phyloP scores from a whole-genome alignment of 2,329 filamentous ascomycete species.

The Botrytis cinerea region DNA sequence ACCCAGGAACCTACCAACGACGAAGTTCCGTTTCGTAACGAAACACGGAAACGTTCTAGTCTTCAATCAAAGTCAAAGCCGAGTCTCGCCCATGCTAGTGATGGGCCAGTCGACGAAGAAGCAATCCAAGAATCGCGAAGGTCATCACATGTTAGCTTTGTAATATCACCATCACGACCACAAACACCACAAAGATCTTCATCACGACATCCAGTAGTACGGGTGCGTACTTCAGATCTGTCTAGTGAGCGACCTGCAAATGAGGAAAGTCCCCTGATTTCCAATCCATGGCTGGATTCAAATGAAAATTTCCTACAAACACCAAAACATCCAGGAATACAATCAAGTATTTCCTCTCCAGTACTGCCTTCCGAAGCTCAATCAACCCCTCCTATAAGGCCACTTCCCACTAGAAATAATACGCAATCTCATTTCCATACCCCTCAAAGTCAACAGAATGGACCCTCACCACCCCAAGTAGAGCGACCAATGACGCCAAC shows the following conservation, averaged over 20 bases:
- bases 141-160: slow-evolving; percentile 39
- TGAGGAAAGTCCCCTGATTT: slow-evolving; percentile 35
- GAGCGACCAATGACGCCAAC: slow-evolving; percentile 45
- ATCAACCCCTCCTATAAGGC: slow-evolving; percentile 28
- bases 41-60: slow-evolving; percentile 26
- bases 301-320: slow-evolving; percentile 32
- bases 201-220: slow-evolving; percentile 31
- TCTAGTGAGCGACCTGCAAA: slow-evolving; percentile 21
- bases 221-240: slow-evolving; percentile 27
- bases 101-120: slow-evolving; percentile 28
- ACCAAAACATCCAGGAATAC: slow-evolving; percentile 34
- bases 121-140: slow-evolving; percentile 28
- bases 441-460: slow-evolving; percentile 38
- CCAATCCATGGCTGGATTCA: slow-evolving; percentile 37
- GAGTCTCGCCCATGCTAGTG: slow-evolving; percentile 27
- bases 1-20: slow-evolving; percentile 49
- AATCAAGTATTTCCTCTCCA: slow-evolving; percentile 35
- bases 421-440: slow-evolving; percentile 38
- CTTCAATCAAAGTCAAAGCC: slow-evolving; percentile 25
- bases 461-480: slow-evolving; percentile 43
- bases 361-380: slow-evolving; percentile 40
- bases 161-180: slow-evolving; percentile 30
- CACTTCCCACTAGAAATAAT: slow-evolving; percentile 34
- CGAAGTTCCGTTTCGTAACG: slow-evolving; percentile 26
- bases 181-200: slow-evolving; percentile 34